A percentile compares a stretch with the other conserved stretches of the same genome.
Evolutionary conservation across 176 grass and related monocot species (phyloP).

Genomic region (Cenchrus americanus): DNA sequence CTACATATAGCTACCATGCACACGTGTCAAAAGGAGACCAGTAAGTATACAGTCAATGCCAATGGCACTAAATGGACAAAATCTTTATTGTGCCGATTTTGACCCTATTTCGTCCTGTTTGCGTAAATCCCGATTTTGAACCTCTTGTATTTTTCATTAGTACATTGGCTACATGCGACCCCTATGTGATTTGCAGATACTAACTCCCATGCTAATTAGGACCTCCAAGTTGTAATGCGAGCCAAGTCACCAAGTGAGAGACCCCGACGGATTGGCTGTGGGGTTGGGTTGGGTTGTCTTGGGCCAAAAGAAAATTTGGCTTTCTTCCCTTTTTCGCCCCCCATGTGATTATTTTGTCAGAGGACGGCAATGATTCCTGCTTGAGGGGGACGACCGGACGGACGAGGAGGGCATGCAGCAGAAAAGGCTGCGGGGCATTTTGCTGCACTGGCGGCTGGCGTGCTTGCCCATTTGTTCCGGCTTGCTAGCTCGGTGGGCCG

Average conservation of each 20-base stretch:
- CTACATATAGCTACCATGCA: too few relatives aligned
- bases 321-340: not conserved
- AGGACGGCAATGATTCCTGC: constrained; percentile 33
- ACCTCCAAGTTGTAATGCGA: not conserved
- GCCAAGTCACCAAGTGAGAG: not conserved
- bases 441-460: not conserved
- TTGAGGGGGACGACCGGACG: constrained; percentile 13
- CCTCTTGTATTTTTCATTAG: too few relatives aligned
- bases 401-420: not conserved
- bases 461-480: not conserved
- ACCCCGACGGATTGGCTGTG: not conserved
- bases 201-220: too few relatives aligned
- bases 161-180: too few relatives aligned
- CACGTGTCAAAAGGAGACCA: too few relatives aligned
- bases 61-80: too few relatives aligned
- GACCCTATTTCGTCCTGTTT: too few relatives aligned
- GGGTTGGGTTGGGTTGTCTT: not conserved
- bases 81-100: too few relatives aligned
- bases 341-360: constrained; percentile 47
- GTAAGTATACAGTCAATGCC: too few relatives aligned
- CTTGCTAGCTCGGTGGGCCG: not conserved
- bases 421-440: not conserved
- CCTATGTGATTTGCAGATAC: too few relatives aligned
- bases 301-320: constrained; percentile 13
- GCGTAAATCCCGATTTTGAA: too few relatives aligned